Evolutionary conservation across 192 early-diverging fungal species (phyloP).

Genomic region (Rhizophagus sp.): DNA sequence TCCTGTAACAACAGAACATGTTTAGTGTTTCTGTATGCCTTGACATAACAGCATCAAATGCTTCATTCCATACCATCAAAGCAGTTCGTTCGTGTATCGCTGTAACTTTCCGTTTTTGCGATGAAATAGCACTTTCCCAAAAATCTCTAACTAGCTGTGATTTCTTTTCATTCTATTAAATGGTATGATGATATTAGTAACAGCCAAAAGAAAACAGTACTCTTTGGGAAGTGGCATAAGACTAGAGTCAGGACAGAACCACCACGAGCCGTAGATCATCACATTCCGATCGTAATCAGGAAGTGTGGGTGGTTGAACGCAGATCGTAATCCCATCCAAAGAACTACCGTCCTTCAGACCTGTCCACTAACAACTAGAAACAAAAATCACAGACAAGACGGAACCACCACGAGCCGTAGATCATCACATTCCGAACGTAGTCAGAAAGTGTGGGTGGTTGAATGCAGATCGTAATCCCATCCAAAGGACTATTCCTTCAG

Average conservation of each 20-base stretch:
- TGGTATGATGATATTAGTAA: neutral
- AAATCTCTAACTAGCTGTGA: neutral
- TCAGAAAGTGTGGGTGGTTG: neutral
- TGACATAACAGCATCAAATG: neutral
- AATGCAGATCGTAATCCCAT: neutral
- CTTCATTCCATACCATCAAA: neutral
- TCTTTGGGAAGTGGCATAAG: neutral
- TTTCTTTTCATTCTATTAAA: constrained; percentile 22
- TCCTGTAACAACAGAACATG: too few relatives aligned
- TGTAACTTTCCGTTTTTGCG: constrained; percentile 1
- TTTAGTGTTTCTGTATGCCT: too few relatives aligned
- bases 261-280: constrained; percentile 12
- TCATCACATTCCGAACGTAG: neutral
- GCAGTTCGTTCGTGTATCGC: neutral
- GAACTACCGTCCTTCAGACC: too few relatives aligned
- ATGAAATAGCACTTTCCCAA: neutral
- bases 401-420: constrained; percentile 10
- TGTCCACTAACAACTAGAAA: too few relatives aligned
- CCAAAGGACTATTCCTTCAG: neutral
- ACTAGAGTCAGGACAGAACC: constrained; percentile 5
- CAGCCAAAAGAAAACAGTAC: neutral
- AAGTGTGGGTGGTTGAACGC: neutral
- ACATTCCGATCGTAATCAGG: neutral
- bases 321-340: too few relatives aligned
- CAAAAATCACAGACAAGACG: neutral